Evolutionary conservation across 2,329 filamentous ascomycete genomes (phyloP).

Genomic region (Hymenoscyphus linearis): DNA sequence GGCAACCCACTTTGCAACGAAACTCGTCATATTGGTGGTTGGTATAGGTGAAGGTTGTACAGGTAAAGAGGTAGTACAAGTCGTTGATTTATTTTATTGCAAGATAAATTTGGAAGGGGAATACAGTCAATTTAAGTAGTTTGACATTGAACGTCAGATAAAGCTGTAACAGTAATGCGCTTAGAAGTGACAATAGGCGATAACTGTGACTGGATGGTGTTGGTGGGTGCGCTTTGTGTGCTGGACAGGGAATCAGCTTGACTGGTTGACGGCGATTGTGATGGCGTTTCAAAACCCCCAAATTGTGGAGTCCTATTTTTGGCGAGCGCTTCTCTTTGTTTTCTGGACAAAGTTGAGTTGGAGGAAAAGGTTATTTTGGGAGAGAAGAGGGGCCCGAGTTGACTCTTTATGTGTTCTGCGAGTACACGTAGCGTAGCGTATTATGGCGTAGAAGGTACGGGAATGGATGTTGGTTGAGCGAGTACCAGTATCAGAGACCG

Average conservation of each 20-base stretch:
- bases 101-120: background rate
- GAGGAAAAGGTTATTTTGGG: background rate
- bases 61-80: background rate
- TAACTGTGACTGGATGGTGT: background rate
- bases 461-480: background rate
- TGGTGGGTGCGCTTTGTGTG: conserved; percentile 1
- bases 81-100: background rate
- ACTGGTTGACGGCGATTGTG: conserved; percentile 2
- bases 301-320: conserved; percentile 1
- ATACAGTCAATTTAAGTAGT: background rate
- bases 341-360: background rate
- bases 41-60: too few species aligned
- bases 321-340: background rate
- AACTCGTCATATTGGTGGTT: conserved; percentile 43
- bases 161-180: background rate
- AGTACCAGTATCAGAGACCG: background rate
- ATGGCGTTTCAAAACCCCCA: conserved; percentile 4
- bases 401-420: background rate
- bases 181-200: background rate
- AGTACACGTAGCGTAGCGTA: too few species aligned
- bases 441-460: too few species aligned
- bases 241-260: background rate
- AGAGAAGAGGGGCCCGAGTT: background rate
- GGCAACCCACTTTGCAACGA: conserved; percentile 49
- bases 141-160: background rate